Percentiles rank a stretch among this genome's conserved stretches.
phyloP scores from a whole-genome alignment of 2,329 filamentous ascomycete genomes.

The Mollisia scopiformis region DNA sequence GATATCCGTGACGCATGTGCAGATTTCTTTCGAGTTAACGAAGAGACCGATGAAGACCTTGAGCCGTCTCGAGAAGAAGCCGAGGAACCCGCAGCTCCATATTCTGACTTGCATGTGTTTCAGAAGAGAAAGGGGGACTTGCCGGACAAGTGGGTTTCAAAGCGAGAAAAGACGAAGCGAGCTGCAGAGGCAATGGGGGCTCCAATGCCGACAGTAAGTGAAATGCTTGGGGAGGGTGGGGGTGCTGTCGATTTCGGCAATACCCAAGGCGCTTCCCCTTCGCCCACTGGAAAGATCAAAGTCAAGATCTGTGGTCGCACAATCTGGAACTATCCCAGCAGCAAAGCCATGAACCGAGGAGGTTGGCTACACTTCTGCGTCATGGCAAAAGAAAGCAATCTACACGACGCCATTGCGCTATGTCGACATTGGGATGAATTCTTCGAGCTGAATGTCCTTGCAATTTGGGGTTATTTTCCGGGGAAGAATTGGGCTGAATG shows the following conservation, averaged over 20 bases:
- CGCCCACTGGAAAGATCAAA: constrained; percentile 39
- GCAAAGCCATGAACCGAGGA: constrained; percentile 48
- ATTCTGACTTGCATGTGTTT: constrained; percentile 18
- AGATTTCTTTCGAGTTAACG: constrained; percentile 46
- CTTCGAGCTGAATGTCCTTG: constrained; percentile 49
- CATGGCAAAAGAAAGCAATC: constrained; percentile 50
- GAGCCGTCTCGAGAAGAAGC: constrained; percentile 16
- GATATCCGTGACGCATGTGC: constrained; percentile 54
- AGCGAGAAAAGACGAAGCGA: constrained; percentile 27
- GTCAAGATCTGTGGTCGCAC: constrained; percentile 50
- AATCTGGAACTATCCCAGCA: constrained; percentile 54
- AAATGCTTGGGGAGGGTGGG: constrained; percentile 19
- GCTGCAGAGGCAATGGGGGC: constrained; percentile 18
- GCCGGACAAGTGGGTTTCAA: constrained; percentile 30
- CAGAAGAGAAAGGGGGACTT: constrained; percentile 23
- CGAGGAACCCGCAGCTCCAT: constrained; percentile 35
- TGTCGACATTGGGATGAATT: constrained; percentile 55
- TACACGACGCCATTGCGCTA: constrained; percentile 48
- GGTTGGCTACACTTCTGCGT: constrained; percentile 55
- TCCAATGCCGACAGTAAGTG: constrained; percentile 35
- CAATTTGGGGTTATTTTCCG: constrained; percentile 50
- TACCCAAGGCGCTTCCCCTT: constrained; percentile 37
- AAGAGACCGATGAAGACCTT: constrained; percentile 40
- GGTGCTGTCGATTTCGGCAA: constrained; percentile 39
- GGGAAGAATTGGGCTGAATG: constrained; percentile 48